Conservation (phyloP, 805 yeast genomes). For the Nakazawaea molendinolei region DNA sequence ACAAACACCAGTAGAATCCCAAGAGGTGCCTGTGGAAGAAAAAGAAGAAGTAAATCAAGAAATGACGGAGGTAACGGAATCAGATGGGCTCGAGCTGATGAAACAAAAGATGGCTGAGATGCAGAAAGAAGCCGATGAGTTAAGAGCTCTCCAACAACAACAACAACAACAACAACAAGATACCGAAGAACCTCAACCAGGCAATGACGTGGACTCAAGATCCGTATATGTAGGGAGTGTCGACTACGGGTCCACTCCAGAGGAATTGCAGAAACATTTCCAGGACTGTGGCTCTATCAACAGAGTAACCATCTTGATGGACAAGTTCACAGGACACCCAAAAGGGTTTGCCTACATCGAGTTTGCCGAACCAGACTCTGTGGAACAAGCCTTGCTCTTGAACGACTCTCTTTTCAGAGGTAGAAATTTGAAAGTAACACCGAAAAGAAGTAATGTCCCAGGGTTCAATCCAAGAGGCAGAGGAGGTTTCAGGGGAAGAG, state of each 20-base stretch:
- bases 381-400: slow-evolving; percentile 55
- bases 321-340: slow-evolving; percentile 74
- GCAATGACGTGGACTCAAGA: slow-evolving; percentile 61
- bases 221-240: slow-evolving; percentile 82
- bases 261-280: slow-evolving; percentile 73
- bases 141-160: slow-evolving; percentile 46
- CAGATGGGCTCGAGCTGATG: slow-evolving; percentile 31
- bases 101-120: slow-evolving; percentile 43
- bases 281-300: slow-evolving; percentile 65
- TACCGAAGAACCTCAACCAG: slow-evolving; percentile 23
- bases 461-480: slow-evolving; percentile 20
- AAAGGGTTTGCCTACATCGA: slow-evolving; percentile 87
- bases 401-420: slow-evolving; percentile 66
- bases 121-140: slow-evolving; percentile 56
- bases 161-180: slow-evolving; percentile 8
- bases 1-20: slow-evolving; percentile 6
- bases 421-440: slow-evolving; percentile 64
- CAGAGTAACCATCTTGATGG: slow-evolving; percentile 71
- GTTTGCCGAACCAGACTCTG: slow-evolving; percentile 58
- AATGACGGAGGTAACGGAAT: too few relatives aligned
- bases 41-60: background rate
- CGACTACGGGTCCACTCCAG: slow-evolving; percentile 73
- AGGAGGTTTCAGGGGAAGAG: slow-evolving; percentile 15
- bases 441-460: slow-evolving; percentile 82
- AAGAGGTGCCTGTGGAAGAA: slow-evolving; percentile 3